phyloP scores from a whole-genome alignment of 2,329 filamentous ascomycete genomes.

The Fusarium poae region DNA sequence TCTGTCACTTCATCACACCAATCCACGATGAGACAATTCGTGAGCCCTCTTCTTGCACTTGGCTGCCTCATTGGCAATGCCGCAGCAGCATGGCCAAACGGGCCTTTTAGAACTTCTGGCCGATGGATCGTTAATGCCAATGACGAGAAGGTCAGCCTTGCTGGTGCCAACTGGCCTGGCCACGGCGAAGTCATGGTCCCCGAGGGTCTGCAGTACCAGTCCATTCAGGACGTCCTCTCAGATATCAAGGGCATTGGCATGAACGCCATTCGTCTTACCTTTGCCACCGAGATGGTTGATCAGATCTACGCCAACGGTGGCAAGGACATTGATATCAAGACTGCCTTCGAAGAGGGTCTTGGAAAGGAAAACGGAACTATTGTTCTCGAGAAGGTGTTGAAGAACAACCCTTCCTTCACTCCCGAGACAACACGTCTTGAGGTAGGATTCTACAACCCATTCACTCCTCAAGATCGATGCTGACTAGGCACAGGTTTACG shows the following conservation, averaged over 20 bases:
- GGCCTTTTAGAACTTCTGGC: slow-evolving; percentile 57
- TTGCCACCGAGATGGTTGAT: slow-evolving; percentile 74
- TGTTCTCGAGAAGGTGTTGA: slow-evolving; percentile 65
- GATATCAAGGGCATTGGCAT: slow-evolving; percentile 71
- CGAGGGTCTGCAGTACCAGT: slow-evolving; percentile 73
- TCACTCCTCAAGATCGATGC: accelerated
- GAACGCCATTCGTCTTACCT: slow-evolving; percentile 73
- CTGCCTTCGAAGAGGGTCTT: slow-evolving; percentile 60
- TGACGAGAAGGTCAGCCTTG: slow-evolving; percentile 58
- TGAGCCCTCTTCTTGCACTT: slow-evolving; percentile 11
- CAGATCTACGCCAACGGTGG: slow-evolving; percentile 65
- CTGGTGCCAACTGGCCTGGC: slow-evolving; percentile 73
- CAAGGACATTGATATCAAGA: slow-evolving; percentile 60
- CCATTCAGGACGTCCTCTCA: slow-evolving; percentile 65
- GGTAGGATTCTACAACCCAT: slow-evolving; percentile 42
- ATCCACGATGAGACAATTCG: slow-evolving; percentile 5
- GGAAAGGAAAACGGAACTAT: slow-evolving; percentile 66
- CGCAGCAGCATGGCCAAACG: slow-evolving; percentile 40
- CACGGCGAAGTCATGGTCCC: slow-evolving; percentile 73
- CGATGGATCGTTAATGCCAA: slow-evolving; percentile 59
- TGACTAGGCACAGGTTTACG: slow-evolving; percentile 55
- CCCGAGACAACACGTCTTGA: slow-evolving; percentile 66
- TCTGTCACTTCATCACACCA: accelerated
- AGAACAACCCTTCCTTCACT: slow-evolving; percentile 69
- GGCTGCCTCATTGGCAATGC: slow-evolving; percentile 21